phyloP scores from a whole-genome alignment of 176 grass and related monocot species.

The Thinopyrum elongatum region DNA sequence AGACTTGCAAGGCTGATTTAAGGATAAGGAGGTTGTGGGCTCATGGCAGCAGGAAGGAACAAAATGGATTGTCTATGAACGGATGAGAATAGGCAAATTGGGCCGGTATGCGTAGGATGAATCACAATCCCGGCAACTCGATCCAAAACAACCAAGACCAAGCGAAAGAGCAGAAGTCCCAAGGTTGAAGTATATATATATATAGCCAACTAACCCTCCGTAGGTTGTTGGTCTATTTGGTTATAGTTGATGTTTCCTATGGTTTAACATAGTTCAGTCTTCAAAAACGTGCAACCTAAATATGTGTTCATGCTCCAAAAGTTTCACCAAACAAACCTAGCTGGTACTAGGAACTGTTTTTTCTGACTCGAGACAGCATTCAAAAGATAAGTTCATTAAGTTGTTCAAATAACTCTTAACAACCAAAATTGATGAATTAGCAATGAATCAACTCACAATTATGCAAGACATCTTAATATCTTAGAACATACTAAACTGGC shows the following conservation, averaged over 20 bases:
- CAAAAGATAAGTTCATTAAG: not conserved
- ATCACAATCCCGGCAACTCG: not conserved
- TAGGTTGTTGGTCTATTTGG: not conserved
- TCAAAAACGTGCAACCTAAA: conserved; percentile 14
- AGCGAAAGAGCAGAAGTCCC: not conserved
- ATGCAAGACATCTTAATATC: not conserved
- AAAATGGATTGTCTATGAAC: not conserved
- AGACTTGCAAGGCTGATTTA: not conserved
- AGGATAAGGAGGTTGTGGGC: not conserved
- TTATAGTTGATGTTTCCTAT: conserved; percentile 7
- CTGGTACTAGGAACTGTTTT: not conserved
- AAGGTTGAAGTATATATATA: conserved; percentile 1
- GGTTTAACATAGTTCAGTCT: conserved; percentile 10
- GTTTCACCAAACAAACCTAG: not conserved
- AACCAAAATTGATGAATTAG: not conserved
- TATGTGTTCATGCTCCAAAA: not conserved
- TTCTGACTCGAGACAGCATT: not conserved
- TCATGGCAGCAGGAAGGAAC: not conserved
- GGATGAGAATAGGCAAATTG: not conserved
- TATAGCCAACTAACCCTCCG: not conserved
- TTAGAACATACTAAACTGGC: not conserved
- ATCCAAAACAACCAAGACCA: conserved; percentile 9
- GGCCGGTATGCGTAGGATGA: not conserved
- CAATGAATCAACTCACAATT: not conserved
- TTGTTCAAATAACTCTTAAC: not conserved